Evolutionary conservation across 768 basidiomycete genomes (phyloP), one percentile per base, ranked within the genome.

Genomic region (Agaricus subrufescens): DNA sequence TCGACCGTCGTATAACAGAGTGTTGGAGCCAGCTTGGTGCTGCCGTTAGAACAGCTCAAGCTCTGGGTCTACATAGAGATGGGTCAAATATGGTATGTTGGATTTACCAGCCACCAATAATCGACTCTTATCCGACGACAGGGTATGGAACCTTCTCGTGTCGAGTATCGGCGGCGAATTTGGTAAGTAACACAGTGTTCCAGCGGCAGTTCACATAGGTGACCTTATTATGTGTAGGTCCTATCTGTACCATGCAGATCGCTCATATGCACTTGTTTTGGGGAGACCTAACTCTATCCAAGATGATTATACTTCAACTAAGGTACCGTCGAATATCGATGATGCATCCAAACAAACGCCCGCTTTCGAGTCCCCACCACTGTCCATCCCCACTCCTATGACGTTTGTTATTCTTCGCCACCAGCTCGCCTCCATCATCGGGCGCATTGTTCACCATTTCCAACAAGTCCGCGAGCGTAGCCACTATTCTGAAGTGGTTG

Each of bases 21-120:
- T 94, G 94, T 64, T 98, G 94, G 93, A 93, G 91, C 67, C 93
- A 96, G 64, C 76, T 98, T 15, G 94, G 94, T 37, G 94, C 94
- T 5, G 92, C 92, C 47, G 87, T 98, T 12, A 74, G 94, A 57
- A 97, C 94, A 31, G 94, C 94, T 8, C 94, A 96, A 64, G 94
- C 94, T 3, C 82, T 98, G 23, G 95, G 94, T 8, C 72, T 98
- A 37, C 94, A 97, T 71, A 81, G 94, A 50, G 94, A 98, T 69
- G 91, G 89, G 9, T 81, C 86, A 1, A 85, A 84, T 34, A 85
- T 91, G 76, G 91, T 94, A 65, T 66, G 82, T 61, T 4, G 43
- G 34, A 19, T 19, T 27, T n/a, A 58, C 3, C 34, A 23, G n/a
- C 8, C 19, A 11, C 43, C 47, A 45, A 44, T 1, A 34, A 26